phyloP scores from a whole-genome alignment of 805 yeast species.

The Wickerhamiella slavikovae region DNA sequence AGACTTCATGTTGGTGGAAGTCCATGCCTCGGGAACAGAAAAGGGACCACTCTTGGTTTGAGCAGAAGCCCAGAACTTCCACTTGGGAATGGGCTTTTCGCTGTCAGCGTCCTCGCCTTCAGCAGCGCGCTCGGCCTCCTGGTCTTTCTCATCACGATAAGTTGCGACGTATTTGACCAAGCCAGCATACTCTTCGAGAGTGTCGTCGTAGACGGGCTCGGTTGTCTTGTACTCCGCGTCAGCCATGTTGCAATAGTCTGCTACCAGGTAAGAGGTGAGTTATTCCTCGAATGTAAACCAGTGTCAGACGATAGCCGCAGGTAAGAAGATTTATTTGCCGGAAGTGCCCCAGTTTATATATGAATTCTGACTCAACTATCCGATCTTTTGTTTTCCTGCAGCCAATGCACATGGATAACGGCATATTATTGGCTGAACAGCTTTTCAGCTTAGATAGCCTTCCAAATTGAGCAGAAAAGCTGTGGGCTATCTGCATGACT shows the following conservation, averaged over 20 bases:
- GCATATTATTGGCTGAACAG: conserved; percentile 6
- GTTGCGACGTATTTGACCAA: conserved; percentile 19
- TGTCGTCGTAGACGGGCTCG: conserved; percentile 28
- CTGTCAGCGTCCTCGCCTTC: conserved; percentile 40
- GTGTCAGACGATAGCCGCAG: conserved; percentile 1
- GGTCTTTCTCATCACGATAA: conserved; percentile 21
- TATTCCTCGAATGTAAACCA: background rate
- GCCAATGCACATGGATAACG: conserved; percentile 4
- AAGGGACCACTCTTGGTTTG: conserved; percentile 19
- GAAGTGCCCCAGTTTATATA: conserved; percentile 3
- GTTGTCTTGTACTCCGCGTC: conserved; percentile 11
- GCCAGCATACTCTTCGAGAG: conserved; percentile 19
- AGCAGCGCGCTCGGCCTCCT: conserved; percentile 27
- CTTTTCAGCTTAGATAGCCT: background rate
- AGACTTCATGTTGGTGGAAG: conserved; percentile 55
- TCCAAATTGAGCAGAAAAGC: conserved; percentile 1
- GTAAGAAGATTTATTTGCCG: background rate
- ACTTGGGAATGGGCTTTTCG: conserved; percentile 46
- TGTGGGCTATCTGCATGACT: too few species aligned
- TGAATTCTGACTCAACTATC: conserved; percentile 4
- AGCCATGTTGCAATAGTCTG: conserved; percentile 8
- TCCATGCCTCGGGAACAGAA: conserved; percentile 56
- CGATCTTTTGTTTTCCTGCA: conserved; percentile 7
- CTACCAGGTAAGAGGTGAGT: background rate
- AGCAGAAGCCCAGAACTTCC: conserved; percentile 32